Evolutionary conservation across 2,329 filamentous ascomycete species (phyloP).

Genomic region (Sclerotinia nivalis): DNA sequence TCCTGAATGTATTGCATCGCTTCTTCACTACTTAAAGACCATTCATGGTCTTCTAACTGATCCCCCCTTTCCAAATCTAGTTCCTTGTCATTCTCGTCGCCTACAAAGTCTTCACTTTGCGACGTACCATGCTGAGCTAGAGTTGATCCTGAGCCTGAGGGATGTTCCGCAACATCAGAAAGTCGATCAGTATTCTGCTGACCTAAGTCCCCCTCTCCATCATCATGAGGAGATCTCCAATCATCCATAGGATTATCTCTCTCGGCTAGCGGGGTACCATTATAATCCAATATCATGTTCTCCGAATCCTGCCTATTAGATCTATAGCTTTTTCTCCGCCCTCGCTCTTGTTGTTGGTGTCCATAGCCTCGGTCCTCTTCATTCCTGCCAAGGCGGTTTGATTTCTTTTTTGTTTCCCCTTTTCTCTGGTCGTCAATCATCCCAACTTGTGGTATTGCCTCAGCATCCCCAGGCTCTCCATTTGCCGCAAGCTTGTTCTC

Average conservation of each 20-base stretch:
- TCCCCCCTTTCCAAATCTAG: slow-evolving; percentile 20
- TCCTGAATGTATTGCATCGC: slow-evolving; percentile 28
- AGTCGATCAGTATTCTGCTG: slow-evolving; percentile 12
- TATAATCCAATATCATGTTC: slow-evolving; percentile 2
- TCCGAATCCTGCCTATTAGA: slow-evolving; percentile 15
- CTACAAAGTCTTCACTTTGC: slow-evolving; percentile 5
- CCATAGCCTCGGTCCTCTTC: slow-evolving; percentile 19
- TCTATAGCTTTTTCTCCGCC: slow-evolving; percentile 5
- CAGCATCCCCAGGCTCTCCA: slow-evolving; percentile 20
- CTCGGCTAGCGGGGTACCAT: slow-evolving; percentile 22
- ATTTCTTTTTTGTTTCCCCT: slow-evolving; percentile 21
- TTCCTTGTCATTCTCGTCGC: not conserved
- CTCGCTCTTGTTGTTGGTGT: slow-evolving; percentile 4
- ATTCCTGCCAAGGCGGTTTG: not conserved
- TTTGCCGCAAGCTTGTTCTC: slow-evolving; percentile 25
- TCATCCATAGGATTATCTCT: slow-evolving; percentile 28
- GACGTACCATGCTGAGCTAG: not conserved
- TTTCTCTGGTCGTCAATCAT: slow-evolving; percentile 29
- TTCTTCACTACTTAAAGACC: slow-evolving; percentile 27
- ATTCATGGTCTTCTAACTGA: slow-evolving; percentile 19
- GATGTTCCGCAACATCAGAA: slow-evolving; percentile 16
- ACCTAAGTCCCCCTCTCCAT: not conserved
- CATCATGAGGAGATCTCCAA: slow-evolving; percentile 13
- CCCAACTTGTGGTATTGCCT: slow-evolving; percentile 26
- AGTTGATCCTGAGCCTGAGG: slow-evolving; percentile 10